Conservation (phyloP, 176 grass and related monocot genomes). For the Avena atlantica region DNA sequence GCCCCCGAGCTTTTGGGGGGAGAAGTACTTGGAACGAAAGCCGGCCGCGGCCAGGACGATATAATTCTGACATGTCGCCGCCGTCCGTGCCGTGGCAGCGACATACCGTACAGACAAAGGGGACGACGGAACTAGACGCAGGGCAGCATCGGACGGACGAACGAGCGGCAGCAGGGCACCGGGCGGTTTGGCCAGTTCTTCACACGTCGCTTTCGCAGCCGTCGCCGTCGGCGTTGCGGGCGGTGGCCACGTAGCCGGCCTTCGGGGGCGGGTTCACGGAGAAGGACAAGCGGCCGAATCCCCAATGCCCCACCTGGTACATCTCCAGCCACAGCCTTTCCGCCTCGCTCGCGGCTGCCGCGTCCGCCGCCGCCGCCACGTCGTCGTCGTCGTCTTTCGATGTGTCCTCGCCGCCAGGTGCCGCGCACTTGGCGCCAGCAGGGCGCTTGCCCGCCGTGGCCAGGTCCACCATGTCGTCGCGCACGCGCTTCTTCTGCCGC, state of each 20-base stretch:
- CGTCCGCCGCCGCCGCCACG: neutral
- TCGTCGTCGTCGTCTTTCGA: neutral
- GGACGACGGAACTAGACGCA: neutral
- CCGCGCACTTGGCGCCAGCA: slow-evolving; percentile 23
- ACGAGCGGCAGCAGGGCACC: neutral
- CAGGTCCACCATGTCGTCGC: slow-evolving; percentile 46
- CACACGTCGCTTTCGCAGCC: slow-evolving; percentile 28
- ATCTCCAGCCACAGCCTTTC: slow-evolving; percentile 73
- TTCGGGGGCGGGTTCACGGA: slow-evolving; percentile 42
- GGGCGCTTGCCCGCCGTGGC: neutral
- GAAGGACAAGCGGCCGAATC: slow-evolving; percentile 90
- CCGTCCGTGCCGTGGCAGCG: neutral
- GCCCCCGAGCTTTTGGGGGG: neutral
- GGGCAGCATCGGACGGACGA: neutral
- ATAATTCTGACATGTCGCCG: neutral
- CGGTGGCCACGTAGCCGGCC: neutral
- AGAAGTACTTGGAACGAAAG: neutral
- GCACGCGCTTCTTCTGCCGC: slow-evolving; percentile 56
- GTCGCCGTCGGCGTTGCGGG: slow-evolving; percentile 27
- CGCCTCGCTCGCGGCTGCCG: slow-evolving; percentile 19
- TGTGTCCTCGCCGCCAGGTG: neutral
- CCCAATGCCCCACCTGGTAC: slow-evolving; percentile 86
- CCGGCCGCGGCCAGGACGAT: neutral
- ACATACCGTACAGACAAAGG: neutral
- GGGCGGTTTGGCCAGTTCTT: neutral